Percentiles rank a stretch among this genome's conserved stretches.
phyloP scores from a whole-genome alignment of 352 stramenopile genomes.

The Phytopythium aichiense region DNA sequence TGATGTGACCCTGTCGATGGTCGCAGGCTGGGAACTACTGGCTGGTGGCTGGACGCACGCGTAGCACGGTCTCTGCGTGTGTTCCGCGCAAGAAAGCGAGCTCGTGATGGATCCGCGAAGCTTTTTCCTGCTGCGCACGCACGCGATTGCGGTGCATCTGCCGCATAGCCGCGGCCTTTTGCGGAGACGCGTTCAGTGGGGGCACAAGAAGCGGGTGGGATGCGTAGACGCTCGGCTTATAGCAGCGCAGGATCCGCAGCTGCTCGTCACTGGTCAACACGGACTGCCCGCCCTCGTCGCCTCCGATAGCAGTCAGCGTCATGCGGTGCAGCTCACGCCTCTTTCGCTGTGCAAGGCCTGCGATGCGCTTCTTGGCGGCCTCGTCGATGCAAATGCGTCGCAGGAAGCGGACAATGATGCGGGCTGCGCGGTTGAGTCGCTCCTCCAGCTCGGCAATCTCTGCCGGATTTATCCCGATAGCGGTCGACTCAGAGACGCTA shows the following conservation, averaged over 20 bases:
- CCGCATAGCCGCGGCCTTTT: background rate
- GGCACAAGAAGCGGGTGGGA: slow-evolving; percentile 5
- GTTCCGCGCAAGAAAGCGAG: slow-evolving; percentile 1
- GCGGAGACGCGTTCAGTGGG: background rate
- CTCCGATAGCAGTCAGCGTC: slow-evolving; percentile 4
- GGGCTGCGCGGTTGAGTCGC: slow-evolving; percentile 32
- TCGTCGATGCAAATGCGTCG: slow-evolving; percentile 28
- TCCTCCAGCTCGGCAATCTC: slow-evolving; percentile 9
- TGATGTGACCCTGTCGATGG: background rate
- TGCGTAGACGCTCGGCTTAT: slow-evolving; percentile 54
- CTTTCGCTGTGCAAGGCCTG: slow-evolving; percentile 26
- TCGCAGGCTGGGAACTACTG: background rate
- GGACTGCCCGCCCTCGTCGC: slow-evolving; percentile 12
- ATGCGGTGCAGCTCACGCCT: slow-evolving; percentile 23
- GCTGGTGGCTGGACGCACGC: background rate
- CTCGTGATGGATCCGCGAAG: slow-evolving; percentile 1
- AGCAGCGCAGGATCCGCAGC: slow-evolving; percentile 50
- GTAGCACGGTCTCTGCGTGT: background rate
- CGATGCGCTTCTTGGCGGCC: slow-evolving; percentile 16
- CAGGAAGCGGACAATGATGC: slow-evolving; percentile 64
- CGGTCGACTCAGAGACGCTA: background rate
- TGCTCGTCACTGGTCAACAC: slow-evolving; percentile 40
- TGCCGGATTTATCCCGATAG: background rate
- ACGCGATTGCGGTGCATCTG: background rate
- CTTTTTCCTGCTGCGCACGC: background rate